Conservation (phyloP, 2,329 filamentous ascomycete genomes). For the Clonostachys solani region DNA sequence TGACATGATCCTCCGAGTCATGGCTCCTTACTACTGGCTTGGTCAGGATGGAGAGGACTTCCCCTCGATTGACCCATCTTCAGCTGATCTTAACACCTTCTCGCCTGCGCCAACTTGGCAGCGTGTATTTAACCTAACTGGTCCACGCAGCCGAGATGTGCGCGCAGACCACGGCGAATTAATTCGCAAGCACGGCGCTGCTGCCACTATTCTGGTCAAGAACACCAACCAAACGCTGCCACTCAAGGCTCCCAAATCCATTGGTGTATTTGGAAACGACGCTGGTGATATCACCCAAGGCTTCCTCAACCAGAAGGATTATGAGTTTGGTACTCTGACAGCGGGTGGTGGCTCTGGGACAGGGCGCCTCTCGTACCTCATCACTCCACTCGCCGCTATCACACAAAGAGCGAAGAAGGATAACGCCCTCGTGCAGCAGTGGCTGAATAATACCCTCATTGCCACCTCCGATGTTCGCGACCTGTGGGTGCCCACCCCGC, state of each 20-base stretch:
- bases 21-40: slow-evolving; percentile 46
- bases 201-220: slow-evolving; percentile 68
- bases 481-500: slow-evolving; percentile 40
- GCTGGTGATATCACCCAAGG: slow-evolving; percentile 53
- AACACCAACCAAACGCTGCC: slow-evolving; percentile 61
- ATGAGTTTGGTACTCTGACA: slow-evolving; percentile 53
- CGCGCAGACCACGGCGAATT: slow-evolving; percentile 51
- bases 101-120: slow-evolving; percentile 43
- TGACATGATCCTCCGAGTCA: slow-evolving; percentile 48
- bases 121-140: slow-evolving; percentile 33
- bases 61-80: slow-evolving; percentile 37
- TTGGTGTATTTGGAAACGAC: slow-evolving; percentile 51
- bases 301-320: slow-evolving; percentile 59
- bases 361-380: slow-evolving; percentile 28
- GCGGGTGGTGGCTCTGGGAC: slow-evolving; percentile 51
- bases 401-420: slow-evolving; percentile 40
- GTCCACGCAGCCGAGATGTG: slow-evolving; percentile 45
- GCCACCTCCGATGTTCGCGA: slow-evolving; percentile 29
- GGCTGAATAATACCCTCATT: slow-evolving; percentile 41
- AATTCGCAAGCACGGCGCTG: slow-evolving; percentile 48
- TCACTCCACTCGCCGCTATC: slow-evolving; percentile 31
- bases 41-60: slow-evolving; percentile 38
- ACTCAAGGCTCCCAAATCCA: slow-evolving; percentile 48
- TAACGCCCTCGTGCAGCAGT: slow-evolving; percentile 37
- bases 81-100: slow-evolving; percentile 42